Conservation (phyloP, 352 stramenopile species). For the Blastocystis sp. region DNA sequence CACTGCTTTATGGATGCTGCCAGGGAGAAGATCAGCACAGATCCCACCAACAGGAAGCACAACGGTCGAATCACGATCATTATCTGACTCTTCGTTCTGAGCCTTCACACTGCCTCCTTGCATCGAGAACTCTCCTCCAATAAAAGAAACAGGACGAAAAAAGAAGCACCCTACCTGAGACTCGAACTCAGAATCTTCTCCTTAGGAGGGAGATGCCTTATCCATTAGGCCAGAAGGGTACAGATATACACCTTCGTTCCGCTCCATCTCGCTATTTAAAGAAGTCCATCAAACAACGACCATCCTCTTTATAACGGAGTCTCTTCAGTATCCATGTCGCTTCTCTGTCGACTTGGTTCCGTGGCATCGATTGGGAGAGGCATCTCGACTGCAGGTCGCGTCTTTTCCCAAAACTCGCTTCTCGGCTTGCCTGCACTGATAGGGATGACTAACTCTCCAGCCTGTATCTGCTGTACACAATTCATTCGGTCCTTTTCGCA, state of each 20-base stretch:
- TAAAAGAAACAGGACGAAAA: conserved; percentile 38
- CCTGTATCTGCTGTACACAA: background rate
- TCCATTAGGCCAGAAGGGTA: conserved; percentile 72
- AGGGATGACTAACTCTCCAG: too few relatives aligned
- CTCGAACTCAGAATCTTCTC: conserved; percentile 73
- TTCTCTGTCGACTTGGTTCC: background rate
- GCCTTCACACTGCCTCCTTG: too few relatives aligned
- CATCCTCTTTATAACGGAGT: background rate
- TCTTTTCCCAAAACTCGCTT: too few relatives aligned
- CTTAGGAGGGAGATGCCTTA: conserved; percentile 72
- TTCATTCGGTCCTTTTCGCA: background rate
- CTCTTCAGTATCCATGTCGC: background rate
- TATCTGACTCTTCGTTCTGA: too few relatives aligned
- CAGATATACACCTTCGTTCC: background rate
- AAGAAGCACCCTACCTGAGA: conserved; percentile 70
- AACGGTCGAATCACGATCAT: background rate
- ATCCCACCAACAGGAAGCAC: background rate
- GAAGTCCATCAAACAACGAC: too few relatives aligned
- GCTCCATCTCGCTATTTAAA: background rate
- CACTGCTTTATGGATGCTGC: background rate
- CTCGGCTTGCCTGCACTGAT: too few relatives aligned
- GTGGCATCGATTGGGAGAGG: too few relatives aligned
- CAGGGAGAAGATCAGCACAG: background rate
- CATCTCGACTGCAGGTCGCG: too few relatives aligned
- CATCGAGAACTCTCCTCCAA: too few relatives aligned